Evolutionary conservation across 164 flowering plant genomes (phyloP), one percentile per base, ranked within the genome.

Genomic region (Umbilicus rupestris): DNA sequence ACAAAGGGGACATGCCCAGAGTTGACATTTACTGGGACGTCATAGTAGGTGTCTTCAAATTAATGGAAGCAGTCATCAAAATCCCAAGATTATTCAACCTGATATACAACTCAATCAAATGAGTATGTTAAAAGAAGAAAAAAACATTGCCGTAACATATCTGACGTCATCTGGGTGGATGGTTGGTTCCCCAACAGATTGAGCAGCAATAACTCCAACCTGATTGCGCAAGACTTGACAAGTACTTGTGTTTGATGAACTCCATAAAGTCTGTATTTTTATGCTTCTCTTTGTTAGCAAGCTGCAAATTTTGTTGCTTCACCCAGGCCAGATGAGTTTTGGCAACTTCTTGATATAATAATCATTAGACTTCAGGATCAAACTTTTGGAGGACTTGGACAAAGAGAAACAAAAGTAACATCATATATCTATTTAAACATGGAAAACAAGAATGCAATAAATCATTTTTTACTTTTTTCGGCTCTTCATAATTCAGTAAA

Each of bases 131-230:
- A 41, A 7, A 19, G 30, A 68, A 28, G 31, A 30, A 30, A 1
- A 66, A 30, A 37, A 49, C 19, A 10, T 10, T 1, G 8, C 20
- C 2, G 19, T 28, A 28, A 11, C 26, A 66, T 41, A 66, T 62
- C 90, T 83, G 67, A 94, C 99, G 99, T 94, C 99, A 94, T 94
- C 75, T 94, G 99, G 0, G 99, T 94, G 52, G 97, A 91, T 64
- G 99, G 99, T 75, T 64, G 99, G 99, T 75, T 94, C 96, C 49
- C 99, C 99, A 0, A 94, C 78, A 59, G 99, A 94, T 77, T 94
- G 99, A 63, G 86, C 93, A 67, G 99, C 99, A 76, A 94, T 78
- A 20, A 94, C 92, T 37, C 99, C 97, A 76, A 94, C 96, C 97
- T 22, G 99, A 88, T 63, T 85, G 88, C 16, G 99, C 96, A 73